These are phyloP conservation scores for Porpolomopsis calyptriformis DNA, from an alignment of 768 basidiomycete species.

Conservation along the genomic window DNA sequence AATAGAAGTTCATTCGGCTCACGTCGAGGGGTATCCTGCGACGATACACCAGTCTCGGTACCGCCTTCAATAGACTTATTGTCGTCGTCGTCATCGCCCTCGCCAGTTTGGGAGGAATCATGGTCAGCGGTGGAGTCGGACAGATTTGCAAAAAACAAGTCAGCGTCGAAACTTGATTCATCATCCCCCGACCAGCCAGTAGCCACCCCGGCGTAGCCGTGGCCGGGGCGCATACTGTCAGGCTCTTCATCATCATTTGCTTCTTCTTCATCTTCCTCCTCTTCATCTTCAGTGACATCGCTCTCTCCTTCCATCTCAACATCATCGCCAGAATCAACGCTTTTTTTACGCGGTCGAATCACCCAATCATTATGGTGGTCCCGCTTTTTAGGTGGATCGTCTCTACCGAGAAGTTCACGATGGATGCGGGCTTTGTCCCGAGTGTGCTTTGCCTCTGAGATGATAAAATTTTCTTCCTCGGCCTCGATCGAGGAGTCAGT, in stretches of 20 bases:
- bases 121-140: conserved; percentile 24
- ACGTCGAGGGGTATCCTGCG: conserved; percentile 18
- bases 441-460: conserved; percentile 30
- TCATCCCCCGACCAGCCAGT: conserved; percentile 75
- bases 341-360: conserved; percentile 57
- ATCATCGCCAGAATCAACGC: conserved; percentile 55
- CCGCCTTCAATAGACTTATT: conserved; percentile 20
- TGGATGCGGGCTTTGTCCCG: conserved; percentile 43
- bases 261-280: conserved; percentile 23
- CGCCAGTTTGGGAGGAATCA: conserved; percentile 27
- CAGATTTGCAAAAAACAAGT: conserved; percentile 74
- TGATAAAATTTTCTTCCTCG: conserved; percentile 53
- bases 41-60: conserved; percentile 19
- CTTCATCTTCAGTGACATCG: conserved; percentile 49
- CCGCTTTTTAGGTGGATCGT: conserved; percentile 27
- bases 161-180: conserved; percentile 73
- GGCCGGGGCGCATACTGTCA: conserved; percentile 28
- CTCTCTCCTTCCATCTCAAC: conserved; percentile 55
- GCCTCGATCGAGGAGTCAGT: conserved; percentile 48
- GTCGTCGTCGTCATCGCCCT: conserved; percentile 36
- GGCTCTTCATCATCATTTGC: conserved; percentile 33
- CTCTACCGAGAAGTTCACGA: conserved; percentile 50
- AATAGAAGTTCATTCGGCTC: conserved; percentile 38
- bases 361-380: conserved; percentile 49
- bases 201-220: conserved; percentile 50